Percentiles rank a stretch among this genome's conserved stretches.
Evolutionary conservation across 1,284 basidiomycete species (phyloP).

Genomic region (Malassezia obtusa): DNA sequence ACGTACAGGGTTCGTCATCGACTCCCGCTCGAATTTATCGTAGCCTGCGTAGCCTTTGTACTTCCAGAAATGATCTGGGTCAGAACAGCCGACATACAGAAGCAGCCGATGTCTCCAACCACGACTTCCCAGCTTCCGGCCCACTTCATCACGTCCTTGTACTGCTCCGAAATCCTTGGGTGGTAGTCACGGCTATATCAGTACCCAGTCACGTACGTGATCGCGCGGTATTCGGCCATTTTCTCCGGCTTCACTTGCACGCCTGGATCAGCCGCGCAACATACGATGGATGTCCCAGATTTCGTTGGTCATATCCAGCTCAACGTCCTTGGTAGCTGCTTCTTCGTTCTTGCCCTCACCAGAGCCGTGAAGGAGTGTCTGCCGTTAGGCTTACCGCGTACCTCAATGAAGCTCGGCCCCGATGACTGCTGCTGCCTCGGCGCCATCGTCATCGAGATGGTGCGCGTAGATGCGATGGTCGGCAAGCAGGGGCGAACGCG

Average conservation of each 20-base stretch:
- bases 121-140: slow-evolving; percentile 40
- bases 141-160: slow-evolving; percentile 20
- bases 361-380: slow-evolving; percentile 37
- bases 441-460: neutral
- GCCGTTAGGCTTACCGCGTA: neutral
- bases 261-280: slow-evolving; percentile 2
- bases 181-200: slow-evolving; percentile 5
- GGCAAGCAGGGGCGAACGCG: neutral
- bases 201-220: slow-evolving; percentile 16
- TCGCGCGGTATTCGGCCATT: slow-evolving; percentile 27
- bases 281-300: slow-evolving; percentile 41
- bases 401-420: neutral
- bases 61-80: slow-evolving; percentile 41
- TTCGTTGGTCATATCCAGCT: slow-evolving; percentile 25
- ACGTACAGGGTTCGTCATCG: slow-evolving; percentile 16
- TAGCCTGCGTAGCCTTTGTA: slow-evolving; percentile 42
- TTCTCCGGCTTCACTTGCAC: slow-evolving; percentile 33
- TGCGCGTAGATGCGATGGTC: neutral
- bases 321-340: too few relatives aligned
- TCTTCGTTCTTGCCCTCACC: slow-evolving; percentile 28
- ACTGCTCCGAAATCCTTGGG: slow-evolving; percentile 27
- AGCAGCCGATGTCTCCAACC: slow-evolving; percentile 42
- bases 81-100: slow-evolving; percentile 21
- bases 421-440: neutral
- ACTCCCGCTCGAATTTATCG: slow-evolving; percentile 25